These are phyloP conservation scores for Fistulinella staudtii DNA, from an alignment of 1,284 basidiomycete genomes.

Conservation along the genomic window DNA sequence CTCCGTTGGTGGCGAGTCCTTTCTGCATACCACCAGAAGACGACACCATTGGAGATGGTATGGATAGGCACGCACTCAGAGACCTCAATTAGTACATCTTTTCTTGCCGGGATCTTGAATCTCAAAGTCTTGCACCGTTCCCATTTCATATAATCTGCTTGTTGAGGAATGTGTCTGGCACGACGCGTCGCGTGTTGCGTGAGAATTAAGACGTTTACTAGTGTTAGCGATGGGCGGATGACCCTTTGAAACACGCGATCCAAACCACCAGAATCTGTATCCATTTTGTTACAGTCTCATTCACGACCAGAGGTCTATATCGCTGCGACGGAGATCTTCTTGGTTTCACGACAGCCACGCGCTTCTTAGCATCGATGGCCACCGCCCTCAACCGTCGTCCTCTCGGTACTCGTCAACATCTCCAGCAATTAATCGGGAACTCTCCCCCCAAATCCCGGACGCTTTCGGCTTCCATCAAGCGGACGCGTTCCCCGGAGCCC, in stretches of 20 bases:
- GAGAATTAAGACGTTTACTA: conserved; percentile 23
- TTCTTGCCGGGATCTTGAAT: conserved; percentile 1
- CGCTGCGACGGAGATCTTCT: conserved; percentile 2
- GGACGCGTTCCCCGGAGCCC: conserved; percentile 62
- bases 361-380: conserved; percentile 30
- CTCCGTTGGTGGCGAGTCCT: background rate
- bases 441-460: conserved; percentile 30
- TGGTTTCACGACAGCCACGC: background rate
- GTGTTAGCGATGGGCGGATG: too few species aligned
- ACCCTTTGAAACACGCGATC: conserved; percentile 6
- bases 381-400: conserved; percentile 42
- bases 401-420: conserved; percentile 32
- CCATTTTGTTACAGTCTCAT: background rate
- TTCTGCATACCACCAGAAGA: conserved; percentile 16
- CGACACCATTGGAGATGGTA: conserved; percentile 8
- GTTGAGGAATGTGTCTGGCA: too few species aligned
- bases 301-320: conserved; percentile 1
- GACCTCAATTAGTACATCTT: conserved; percentile 24
- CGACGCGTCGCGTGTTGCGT: conserved; percentile 28
- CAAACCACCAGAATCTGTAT: conserved; percentile 10
- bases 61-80: conserved; percentile 26
- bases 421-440: conserved; percentile 32
- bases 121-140: background rate
- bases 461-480: conserved; percentile 40
- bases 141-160: too few species aligned